Evolutionary conservation across 805 yeast genomes (phyloP), one percentile per base, ranked within the genome.

Genomic region (Naumovozyma baii): DNA sequence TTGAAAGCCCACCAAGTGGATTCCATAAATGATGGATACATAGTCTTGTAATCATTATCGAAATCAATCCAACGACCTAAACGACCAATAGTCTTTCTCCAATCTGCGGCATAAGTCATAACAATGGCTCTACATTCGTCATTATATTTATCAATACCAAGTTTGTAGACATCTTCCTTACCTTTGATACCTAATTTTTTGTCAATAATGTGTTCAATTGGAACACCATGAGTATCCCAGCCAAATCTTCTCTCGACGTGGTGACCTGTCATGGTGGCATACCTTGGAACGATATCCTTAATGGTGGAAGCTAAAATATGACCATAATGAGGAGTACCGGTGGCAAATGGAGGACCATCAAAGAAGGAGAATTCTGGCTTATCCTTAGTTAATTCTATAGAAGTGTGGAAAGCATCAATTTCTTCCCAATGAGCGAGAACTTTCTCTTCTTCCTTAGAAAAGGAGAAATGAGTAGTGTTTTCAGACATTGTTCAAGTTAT

Each of bases 301-400:
- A 88, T 85, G 42, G 99, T 92, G 31, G 97, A 92, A 2, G 97
- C 94, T 63, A 92, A 69, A 57, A 92, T 82, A 60, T 92, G 99
- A 47, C 99, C 99, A 62, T 92, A 94, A 63, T 92, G 99, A 33
- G 99, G 99, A 29, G 96, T 85, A 57, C 98, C 98, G 2, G 98
- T 92, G 42, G 99, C 99, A 65, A 92, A 92, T 52, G 99, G 99
- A 7, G 99, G 99, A 20, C 99, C 99, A 67, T 92, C 99, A 58
- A 83, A 92, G 63, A 92, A 92, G 30, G 96, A 77, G 63, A 88
- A 92, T 43, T 80, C 82, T 28, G 94, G 92, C 50, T 78, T 76
- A 40, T 76, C 97, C 60, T 90, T 73, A 34, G 94, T 83, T 51
- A 87, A 70, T 59, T 88, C 79, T 48, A 86, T 62, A 22, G 94